Evolutionary conservation across 805 yeast genomes (phyloP), one percentile per base, ranked within the genome.

Genomic region (Henningerozyma blattae): DNA sequence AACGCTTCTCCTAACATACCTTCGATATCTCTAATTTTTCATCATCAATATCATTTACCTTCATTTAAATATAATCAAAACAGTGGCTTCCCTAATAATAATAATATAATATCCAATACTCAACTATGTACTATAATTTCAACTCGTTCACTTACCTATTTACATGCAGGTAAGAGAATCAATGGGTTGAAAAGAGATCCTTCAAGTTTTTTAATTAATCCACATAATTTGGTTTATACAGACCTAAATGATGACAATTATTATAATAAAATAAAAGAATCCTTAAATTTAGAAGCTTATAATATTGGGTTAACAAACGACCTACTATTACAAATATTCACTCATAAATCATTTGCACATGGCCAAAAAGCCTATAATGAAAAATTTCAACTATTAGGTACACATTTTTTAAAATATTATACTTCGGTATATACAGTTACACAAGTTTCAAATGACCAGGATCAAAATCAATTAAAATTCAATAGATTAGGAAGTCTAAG

Each of bases 301-400:
- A 42, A 42, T 15, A 46, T 56, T 10, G 43, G 63, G 28, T 61
- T 87, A 28, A 65, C 78, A 4, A 80, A 83, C 47, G 66, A 67
- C 5, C 44, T 79, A 38, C 59, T 79, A 16, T 63, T 85, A 40
- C 97, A 89, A 61, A 75, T 83, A 27, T 62, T 87, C 47, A 87
- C 96, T 5, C 96, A 89, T 62, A 89, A 89, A 61, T 83, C 95
- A 16, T 89, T 86, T 65, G 94, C 93, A 4, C 93, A 84, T 59
- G 96, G 95, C 8, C 64, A 71, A 41, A 75, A 77, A 47, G 95
- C 96, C 6, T 84, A 82, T 61, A 89, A 87, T 60, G 95, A 86
- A 54, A 81, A 79, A 55, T 64, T 89, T 46, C 67, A 84, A 15
- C 69, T 78, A 29, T 61, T 84, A 53, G 96, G 93, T 14, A 52